Evolutionary conservation across 768 basidiomycete species (phyloP), one percentile per base, ranked within the genome.

Genomic region (Phanerochaete sordida): DNA sequence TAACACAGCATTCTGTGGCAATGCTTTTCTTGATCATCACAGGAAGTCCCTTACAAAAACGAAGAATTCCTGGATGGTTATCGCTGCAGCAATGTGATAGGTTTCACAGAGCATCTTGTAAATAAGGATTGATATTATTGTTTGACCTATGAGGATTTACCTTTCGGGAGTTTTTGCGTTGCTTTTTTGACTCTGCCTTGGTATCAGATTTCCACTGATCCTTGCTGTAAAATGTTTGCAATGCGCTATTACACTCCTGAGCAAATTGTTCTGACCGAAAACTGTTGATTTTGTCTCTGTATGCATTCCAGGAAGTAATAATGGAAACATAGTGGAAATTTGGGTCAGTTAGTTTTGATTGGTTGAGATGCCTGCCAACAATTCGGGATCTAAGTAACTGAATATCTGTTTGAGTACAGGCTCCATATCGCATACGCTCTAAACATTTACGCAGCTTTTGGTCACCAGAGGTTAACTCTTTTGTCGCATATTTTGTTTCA

Each of bases 351-450:
- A 73, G 35, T 13, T 50, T 62, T 8, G 63, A 54, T 35, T 44
- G 12, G 4, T 49, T 53, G 31, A 52, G 50, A n/a, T 45, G 12
- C 26, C n/a, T 28, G 11, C 70, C 63, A 6, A 70, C 59, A 2
- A 76, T 58, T 12, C 68, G 19, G 6, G 67, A 67, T 6, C 61
- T 31, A 3, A 80, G 59, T 59, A 79, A 76, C 1, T n/a, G 33
- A 11, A 80, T 59, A 60, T 81, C 78, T 27, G 65, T 71, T 0
- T 21, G 4, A 1, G 76, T 78, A 63, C 79, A 81, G 0, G 73
- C 64, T 21, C 69, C 70, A 58, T 77, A 79, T 19, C 72, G 52
- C 72, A 75, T 73, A 63, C 78, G 77, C 21, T 69, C 69, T 0
- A 79, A 54, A 0, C 72, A 71, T 19, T 53, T 68, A 24, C 74